Evolutionary conservation across 2,329 filamentous ascomycete species (phyloP), one percentile per base, ranked within the genome.

Genomic region (Ceratocystis smalleyi): DNA sequence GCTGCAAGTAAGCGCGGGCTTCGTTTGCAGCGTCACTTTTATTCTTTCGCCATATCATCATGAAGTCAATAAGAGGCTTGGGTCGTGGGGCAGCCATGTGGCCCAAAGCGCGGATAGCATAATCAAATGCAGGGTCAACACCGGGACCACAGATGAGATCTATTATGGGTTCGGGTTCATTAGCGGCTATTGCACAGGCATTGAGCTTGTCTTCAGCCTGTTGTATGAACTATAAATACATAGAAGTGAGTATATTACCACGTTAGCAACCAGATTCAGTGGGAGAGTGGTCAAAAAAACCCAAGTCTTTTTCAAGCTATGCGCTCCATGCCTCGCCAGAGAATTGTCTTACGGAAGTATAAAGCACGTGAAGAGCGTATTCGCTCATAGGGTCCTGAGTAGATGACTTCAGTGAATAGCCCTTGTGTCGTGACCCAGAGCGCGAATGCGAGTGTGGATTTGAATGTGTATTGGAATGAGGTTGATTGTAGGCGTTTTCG

Each of bases 11-110:
- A 55, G 69, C 74, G 24, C 84, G 79, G 32, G 87, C 86, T 68
- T 86, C 83, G 69, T 83, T 86, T 32, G 91, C 91, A 24, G 87
- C 85, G 74, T 97, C 92, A 68, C 91, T 95, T 77, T 97, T 97
- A 68, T 84, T 89, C 74, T 96, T 97, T 64, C 94, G 85, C 94
- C 94, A 99, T 40, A 95, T 82, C 89, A 99, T 99, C 73, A 99
- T 91, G 22, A 89, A 91, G 74, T 99, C 94, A 70, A 99, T 96
- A 62, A 99, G 76, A 4, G 91, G 89, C 72, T 95, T 97, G 4
- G 95, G 95, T 72, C 95, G 95, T 69, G 91, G 88, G 66, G 90
- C 88, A 63, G 92, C 90, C 71, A 99, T 96, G 72, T 97, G 92
- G 2, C 94, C 94, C 47, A 99, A 80, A 17, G 95, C 94, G 32